Evolutionary conservation across 768 basidiomycete species (phyloP), one percentile per base, ranked within the genome.

Genomic region (Butyriboletus loyo): DNA sequence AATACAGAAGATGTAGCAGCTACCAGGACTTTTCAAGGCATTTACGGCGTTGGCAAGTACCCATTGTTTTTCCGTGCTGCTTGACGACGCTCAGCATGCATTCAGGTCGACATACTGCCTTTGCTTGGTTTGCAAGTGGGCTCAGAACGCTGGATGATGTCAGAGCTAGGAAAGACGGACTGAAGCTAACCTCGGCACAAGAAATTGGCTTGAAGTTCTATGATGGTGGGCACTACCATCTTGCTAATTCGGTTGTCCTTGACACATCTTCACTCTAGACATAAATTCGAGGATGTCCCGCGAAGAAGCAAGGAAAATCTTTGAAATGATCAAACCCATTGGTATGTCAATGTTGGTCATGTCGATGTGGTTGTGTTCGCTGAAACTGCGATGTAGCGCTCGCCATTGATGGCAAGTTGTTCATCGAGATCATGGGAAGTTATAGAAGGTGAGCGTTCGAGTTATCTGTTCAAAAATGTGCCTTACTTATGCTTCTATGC

Each of bases 401-500:
- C 10, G 70, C 68, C 1, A 76, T 96, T 30, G 93, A 95, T 62
- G 71, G 80, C 6, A 79, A 81, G 47, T 64, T 95, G 24, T 84
- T 81, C 61, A 70, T 97, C 10, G 85, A 93, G 45, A 86, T 95
- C 43, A 95, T 96, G 94, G 95, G 94, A 1, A 92, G 90, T 57
- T 98, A 86, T 66, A 73, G 94, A 60, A 77, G 90, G 87, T 82
- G 61, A 55, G 38, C 45, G 7, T 54, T 37, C 8, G 22, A 37
- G n/a, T 44, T 2, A 24, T 43, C 50, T 15, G 10, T 45, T n/a
- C 28, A 22, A 14, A 21, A 21, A 13, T 7, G 2, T 2, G 3
- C 27, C n/a, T 51, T 31, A 1, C 19, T 62, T 17, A 53, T 25
- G 5, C 5, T 15, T 27, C 1, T 37, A 31, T 40, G 40, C 36